These are phyloP conservation scores for Acacia crassicarpa DNA, from an alignment of 306 rosid species.

Conservation along the genomic window DNA sequence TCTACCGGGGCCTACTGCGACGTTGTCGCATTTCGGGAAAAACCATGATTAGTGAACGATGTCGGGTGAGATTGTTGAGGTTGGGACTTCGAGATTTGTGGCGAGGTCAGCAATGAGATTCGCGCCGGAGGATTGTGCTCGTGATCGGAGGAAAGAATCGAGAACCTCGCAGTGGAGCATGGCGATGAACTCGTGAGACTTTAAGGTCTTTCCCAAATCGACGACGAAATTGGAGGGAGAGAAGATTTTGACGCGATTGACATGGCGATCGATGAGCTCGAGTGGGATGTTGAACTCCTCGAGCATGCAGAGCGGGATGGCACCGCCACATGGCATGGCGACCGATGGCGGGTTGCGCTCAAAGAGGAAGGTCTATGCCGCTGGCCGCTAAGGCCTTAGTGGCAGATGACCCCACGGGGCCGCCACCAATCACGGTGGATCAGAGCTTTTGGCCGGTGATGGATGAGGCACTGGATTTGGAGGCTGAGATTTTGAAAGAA, in stretches of 20 bases:
- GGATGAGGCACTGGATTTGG: slow-evolving; percentile 40
- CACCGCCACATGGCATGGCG: slow-evolving; percentile 96
- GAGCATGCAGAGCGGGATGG: slow-evolving; percentile 93
- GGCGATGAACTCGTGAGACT: slow-evolving; percentile 75
- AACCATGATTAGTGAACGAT: slow-evolving; percentile 47
- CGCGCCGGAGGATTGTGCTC: slow-evolving; percentile 71
- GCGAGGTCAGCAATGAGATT: slow-evolving; percentile 60
- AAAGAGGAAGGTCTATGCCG: slow-evolving; percentile 69
- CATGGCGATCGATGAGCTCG: slow-evolving; percentile 80
- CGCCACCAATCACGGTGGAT: slow-evolving; percentile 83
- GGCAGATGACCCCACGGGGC: slow-evolving; percentile 88
- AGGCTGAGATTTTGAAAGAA: slow-evolving; percentile 37
- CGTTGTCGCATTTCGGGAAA: too few relatives aligned
- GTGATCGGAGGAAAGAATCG: slow-evolving; percentile 80
- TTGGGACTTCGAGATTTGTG: slow-evolving; percentile 58
- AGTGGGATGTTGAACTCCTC: slow-evolving; percentile 56
- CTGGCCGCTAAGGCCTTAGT: slow-evolving; percentile 79
- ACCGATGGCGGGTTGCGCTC: slow-evolving; percentile 67
- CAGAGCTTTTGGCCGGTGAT: slow-evolving; percentile 78
- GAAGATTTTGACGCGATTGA: slow-evolving; percentile 68
- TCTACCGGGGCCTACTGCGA: too few relatives aligned
- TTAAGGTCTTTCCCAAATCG: slow-evolving; percentile 80
- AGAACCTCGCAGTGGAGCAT: slow-evolving; percentile 92
- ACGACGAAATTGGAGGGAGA: slow-evolving; percentile 85
- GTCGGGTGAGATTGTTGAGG: slow-evolving; percentile 46